phyloP scores from a whole-genome alignment of 2,329 filamentous ascomycete species.

The Thielaviopsis ethacetica region DNA sequence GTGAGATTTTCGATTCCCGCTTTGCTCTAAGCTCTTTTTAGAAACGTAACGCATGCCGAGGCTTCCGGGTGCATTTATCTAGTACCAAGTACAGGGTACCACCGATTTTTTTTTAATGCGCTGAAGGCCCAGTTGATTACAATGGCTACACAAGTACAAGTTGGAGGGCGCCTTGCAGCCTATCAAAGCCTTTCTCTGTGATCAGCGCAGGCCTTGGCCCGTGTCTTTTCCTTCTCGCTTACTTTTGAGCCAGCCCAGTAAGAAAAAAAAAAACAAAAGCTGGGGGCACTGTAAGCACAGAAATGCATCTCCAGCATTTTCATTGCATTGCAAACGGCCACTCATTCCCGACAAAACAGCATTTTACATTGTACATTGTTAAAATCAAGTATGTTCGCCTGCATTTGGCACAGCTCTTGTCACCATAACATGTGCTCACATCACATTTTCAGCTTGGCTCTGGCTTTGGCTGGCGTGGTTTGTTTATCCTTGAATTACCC shows the following conservation, averaged over 20 bases:
- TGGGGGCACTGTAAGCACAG: background rate
- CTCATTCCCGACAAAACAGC: too few relatives aligned
- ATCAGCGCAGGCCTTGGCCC: background rate
- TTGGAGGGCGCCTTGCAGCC: background rate
- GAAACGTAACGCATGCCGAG: conserved; percentile 3
- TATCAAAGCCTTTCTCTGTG: too few relatives aligned
- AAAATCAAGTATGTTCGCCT: too few relatives aligned
- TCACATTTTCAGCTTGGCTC: too few relatives aligned
- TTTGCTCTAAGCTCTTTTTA: conserved; percentile 1
- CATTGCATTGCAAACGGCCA: too few relatives aligned
- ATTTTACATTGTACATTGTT: too few relatives aligned
- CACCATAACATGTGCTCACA: too few relatives aligned
- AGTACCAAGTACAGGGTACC: background rate
- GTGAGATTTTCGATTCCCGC: background rate
- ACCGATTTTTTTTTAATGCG: background rate
- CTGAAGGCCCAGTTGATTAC: background rate
- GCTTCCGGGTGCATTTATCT: background rate
- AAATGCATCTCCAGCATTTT: too few relatives aligned
- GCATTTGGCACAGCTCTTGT: too few relatives aligned
- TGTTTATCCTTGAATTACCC: background rate
- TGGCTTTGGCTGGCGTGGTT: background rate
- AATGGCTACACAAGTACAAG: background rate
- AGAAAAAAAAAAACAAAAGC: background rate
- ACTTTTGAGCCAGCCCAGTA: background rate
- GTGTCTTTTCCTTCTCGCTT: background rate